Conservation (phyloP, 2,329 filamentous ascomycete species). For the Bipolaris bicolor region DNA sequence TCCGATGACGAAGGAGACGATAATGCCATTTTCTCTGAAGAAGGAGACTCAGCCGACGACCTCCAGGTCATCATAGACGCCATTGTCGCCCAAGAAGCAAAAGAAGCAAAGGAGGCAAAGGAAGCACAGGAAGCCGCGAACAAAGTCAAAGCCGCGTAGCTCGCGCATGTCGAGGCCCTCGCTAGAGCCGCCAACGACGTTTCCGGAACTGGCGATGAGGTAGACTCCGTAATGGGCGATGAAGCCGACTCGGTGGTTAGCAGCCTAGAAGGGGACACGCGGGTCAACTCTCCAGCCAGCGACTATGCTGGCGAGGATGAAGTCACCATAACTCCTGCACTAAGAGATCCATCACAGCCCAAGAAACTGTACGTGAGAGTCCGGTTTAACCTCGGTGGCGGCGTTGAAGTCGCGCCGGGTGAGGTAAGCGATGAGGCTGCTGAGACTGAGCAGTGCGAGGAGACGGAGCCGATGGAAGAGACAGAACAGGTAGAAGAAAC, state of each 20-base stretch:
- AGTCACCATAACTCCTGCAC: neutral
- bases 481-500: no score
- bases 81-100: neutral
- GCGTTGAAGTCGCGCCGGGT: no score
- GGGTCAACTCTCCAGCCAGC: no score
- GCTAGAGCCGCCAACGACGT: neutral
- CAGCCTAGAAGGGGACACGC: no score
- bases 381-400: neutral
- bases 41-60: no score
- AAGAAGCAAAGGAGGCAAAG: neutral
- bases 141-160: neutral
- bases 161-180: neutral
- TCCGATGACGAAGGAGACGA: neutral
- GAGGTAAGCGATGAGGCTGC: no score
- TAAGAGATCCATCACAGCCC: neutral
- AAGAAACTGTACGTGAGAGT: neutral
- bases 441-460: no score
- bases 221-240: neutral
- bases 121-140: neutral
- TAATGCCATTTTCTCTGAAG: neutral
- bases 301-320: neutral
- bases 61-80: neutral
- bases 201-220: no score
- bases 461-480: no score
- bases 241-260: no score